Evolutionary conservation across 352 stramenopile genomes (phyloP).

Genomic region (Globisporangium polare): DNA sequence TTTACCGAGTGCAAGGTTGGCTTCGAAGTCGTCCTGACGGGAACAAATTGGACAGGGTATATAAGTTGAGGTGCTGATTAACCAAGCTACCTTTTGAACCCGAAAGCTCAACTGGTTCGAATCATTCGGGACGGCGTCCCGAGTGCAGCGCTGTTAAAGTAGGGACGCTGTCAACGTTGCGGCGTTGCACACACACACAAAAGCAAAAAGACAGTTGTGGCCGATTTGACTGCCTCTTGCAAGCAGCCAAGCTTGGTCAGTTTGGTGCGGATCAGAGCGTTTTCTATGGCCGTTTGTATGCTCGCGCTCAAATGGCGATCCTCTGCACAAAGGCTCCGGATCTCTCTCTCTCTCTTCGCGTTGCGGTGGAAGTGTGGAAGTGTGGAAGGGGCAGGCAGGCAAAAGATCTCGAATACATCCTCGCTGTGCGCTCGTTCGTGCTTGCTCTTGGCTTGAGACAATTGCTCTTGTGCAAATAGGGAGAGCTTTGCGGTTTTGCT

Average conservation of each 20-base stretch:
- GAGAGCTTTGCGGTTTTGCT: too few relatives aligned
- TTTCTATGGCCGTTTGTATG: conserved; percentile 1
- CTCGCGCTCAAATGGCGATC: background rate
- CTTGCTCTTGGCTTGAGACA: background rate
- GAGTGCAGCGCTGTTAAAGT: background rate
- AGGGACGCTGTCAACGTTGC: background rate
- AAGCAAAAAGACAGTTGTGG: conserved; percentile 10
- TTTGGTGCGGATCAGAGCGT: background rate
- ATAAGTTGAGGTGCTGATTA: background rate
- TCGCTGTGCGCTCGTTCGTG: background rate
- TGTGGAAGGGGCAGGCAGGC: too few relatives aligned
- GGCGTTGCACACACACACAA: background rate
- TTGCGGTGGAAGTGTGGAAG: background rate
- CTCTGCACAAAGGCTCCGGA: background rate
- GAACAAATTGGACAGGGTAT: background rate
- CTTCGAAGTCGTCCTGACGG: too few relatives aligned
- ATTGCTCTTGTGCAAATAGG: background rate
- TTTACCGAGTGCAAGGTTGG: too few relatives aligned
- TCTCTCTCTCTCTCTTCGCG: conserved; percentile 1
- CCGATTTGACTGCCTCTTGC: conserved; percentile 11
- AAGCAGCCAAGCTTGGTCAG: background rate
- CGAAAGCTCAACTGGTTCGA: background rate
- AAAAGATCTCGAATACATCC: background rate
- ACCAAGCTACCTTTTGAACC: background rate
- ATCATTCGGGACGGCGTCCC: background rate